Conservation (phyloP, 257 asterid genomes). For the Jacaranda copaia region DNA sequence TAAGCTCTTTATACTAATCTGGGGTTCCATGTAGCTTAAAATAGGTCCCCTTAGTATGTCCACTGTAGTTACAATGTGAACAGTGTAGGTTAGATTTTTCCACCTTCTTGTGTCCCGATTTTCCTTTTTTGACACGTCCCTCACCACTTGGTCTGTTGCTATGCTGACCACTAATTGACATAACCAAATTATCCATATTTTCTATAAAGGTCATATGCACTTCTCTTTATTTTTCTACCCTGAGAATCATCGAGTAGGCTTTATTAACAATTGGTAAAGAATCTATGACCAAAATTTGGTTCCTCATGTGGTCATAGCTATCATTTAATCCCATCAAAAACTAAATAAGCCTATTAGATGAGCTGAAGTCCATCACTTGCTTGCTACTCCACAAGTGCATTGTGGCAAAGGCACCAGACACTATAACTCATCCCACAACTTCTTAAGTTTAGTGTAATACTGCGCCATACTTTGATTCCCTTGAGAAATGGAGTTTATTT, state of each 20-base stretch:
- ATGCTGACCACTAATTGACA: too few species aligned
- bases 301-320: background rate
- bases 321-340: conserved; percentile 3
- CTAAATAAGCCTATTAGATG: background rate
- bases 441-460: too few species aligned
- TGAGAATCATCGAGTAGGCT: background rate
- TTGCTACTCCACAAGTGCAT: background rate
- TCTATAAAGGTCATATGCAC: background rate
- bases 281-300: background rate
- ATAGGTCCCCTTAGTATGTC: background rate
- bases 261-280: background rate
- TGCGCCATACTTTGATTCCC: background rate
- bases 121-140: background rate
- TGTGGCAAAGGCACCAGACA: too few species aligned
- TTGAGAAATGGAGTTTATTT: background rate
- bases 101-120: background rate
- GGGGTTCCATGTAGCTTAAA: background rate
- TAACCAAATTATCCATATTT: background rate
- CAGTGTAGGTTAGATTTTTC: background rate
- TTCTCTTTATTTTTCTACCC: background rate
- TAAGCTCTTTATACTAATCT: background rate
- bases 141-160: background rate
- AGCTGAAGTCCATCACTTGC: background rate
- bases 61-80: background rate
- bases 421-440: background rate